phyloP scores from a whole-genome alignment of 83 land plant genomes.

The Thuja plicata region DNA sequence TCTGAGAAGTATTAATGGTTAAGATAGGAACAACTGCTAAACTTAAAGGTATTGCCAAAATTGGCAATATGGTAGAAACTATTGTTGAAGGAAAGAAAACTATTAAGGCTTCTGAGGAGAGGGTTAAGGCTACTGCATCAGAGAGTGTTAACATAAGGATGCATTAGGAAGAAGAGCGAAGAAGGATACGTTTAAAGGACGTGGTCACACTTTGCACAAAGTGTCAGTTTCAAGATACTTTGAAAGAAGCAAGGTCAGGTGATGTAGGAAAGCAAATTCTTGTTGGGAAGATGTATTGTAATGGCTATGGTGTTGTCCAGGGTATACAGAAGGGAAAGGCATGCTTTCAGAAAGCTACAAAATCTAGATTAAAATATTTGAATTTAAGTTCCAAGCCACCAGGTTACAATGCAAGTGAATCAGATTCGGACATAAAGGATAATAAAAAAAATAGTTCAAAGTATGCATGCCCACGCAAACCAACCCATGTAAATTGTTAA shows the following conservation, averaged over 20 bases:
- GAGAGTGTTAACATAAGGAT: background rate
- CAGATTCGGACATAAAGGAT: conserved; percentile 57
- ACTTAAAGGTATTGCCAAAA: conserved; percentile 9
- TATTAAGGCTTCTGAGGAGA: background rate
- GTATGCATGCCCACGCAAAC: background rate
- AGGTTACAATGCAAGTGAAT: conserved; percentile 71
- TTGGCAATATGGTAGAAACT: conserved; percentile 6
- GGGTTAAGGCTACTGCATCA: background rate
- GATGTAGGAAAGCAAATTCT: conserved; percentile 73
- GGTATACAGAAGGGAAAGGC: conserved; percentile 62
- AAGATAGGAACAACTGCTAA: conserved; percentile 7
- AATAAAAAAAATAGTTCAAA: background rate
- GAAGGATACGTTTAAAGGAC: conserved; percentile 55
- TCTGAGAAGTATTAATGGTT: background rate
- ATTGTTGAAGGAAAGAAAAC: conserved; percentile 4
- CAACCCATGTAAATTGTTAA: background rate
- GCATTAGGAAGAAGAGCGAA: conserved; percentile 1
- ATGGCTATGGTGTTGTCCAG: conserved; percentile 78
- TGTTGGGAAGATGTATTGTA: conserved; percentile 86
- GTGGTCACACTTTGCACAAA: conserved; percentile 74
- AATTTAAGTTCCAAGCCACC: conserved; percentile 59
- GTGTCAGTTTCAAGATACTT: conserved; percentile 78
- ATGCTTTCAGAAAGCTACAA: conserved; percentile 64
- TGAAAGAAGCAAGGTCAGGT: conserved; percentile 76
- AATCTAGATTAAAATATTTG: conserved; percentile 47